Evolutionary conservation across 2,329 filamentous ascomycete genomes (phyloP).

Genomic region (Fusarium acutatum): DNA sequence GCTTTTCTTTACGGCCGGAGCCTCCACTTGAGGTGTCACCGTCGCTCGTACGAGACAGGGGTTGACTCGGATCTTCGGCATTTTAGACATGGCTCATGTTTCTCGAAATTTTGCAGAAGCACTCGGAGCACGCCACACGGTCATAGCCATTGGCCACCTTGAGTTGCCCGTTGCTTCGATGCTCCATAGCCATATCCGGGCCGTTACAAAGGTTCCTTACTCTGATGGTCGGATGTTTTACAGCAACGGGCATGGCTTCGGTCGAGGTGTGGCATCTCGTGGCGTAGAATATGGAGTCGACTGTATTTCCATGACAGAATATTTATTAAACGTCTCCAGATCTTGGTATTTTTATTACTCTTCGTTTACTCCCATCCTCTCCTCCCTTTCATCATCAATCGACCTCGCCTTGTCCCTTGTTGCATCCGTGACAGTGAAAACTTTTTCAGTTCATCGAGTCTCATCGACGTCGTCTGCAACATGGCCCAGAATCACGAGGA

Average conservation of each 20-base stretch:
- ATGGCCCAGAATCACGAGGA: constrained; percentile 49
- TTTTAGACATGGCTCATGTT: constrained; percentile 30
- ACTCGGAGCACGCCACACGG: background rate
- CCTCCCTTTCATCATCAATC: background rate
- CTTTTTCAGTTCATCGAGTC: background rate
- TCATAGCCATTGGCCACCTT: constrained; percentile 23
- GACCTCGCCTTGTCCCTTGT: background rate
- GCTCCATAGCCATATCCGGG: constrained; percentile 19
- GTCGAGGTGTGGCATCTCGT: background rate
- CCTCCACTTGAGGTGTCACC: constrained; percentile 21
- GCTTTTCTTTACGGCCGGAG: background rate
- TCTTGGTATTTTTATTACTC: constrained; percentile 23
- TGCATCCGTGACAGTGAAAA: constrained; percentile 16
- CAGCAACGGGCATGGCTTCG: constrained; percentile 21
- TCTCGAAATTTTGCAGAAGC: constrained; percentile 36
- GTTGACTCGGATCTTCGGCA: constrained; percentile 32
- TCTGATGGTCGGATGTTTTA: constrained; percentile 31
- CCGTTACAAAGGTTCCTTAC: constrained; percentile 38
- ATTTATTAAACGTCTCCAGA: constrained; percentile 32
- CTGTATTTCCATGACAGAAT: constrained; percentile 25
- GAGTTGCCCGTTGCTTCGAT: background rate
- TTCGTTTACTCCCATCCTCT: constrained; percentile 11
- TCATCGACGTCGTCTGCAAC: constrained; percentile 1
- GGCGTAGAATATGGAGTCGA: background rate
- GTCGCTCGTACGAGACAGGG: constrained; percentile 34